Evolutionary conservation across 179 eudicot genomes (phyloP).

Genomic region (Amaranthus tricolor): DNA sequence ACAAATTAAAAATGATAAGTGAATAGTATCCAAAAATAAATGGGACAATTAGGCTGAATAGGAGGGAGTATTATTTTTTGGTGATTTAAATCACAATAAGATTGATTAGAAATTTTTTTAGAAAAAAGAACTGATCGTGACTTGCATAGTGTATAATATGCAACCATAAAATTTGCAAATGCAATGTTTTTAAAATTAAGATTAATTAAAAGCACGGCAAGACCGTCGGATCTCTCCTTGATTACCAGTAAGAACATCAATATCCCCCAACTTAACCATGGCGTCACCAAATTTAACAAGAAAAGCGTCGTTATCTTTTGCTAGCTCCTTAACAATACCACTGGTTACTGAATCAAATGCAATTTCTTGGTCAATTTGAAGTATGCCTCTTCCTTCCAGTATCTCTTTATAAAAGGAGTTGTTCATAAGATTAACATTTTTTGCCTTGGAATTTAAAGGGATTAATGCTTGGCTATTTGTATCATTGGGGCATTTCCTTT

Average conservation of each 20-base stretch:
- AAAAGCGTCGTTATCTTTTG: not conserved
- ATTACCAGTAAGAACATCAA: not conserved
- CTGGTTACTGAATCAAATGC: conserved; percentile 36
- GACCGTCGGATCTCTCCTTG: conserved; percentile 4
- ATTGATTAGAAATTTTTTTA: no score
- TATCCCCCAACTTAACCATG: conserved; percentile 22
- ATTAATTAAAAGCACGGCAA: not conserved
- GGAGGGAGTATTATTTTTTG: no score
- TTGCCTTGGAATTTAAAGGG: conserved; percentile 36
- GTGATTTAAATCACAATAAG: no score
- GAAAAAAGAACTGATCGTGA: no score
- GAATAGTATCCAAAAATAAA: no score
- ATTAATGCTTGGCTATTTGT: conserved; percentile 9
- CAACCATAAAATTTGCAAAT: not conserved
- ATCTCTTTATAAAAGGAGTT: conserved; percentile 44
- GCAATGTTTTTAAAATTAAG: not conserved
- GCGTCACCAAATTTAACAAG: conserved; percentile 38
- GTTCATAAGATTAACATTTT: conserved; percentile 33
- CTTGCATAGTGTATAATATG: no score
- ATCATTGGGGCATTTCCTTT: conserved; percentile 29
- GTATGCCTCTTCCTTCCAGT: conserved; percentile 32
- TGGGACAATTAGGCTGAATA: no score
- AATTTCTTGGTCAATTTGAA: conserved; percentile 45
- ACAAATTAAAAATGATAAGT: no score
- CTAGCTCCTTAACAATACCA: conserved; percentile 26